These are phyloP conservation scores for Scutellaria minor DNA, from an alignment of 257 asterid genomes.

Conservation along the genomic window DNA sequence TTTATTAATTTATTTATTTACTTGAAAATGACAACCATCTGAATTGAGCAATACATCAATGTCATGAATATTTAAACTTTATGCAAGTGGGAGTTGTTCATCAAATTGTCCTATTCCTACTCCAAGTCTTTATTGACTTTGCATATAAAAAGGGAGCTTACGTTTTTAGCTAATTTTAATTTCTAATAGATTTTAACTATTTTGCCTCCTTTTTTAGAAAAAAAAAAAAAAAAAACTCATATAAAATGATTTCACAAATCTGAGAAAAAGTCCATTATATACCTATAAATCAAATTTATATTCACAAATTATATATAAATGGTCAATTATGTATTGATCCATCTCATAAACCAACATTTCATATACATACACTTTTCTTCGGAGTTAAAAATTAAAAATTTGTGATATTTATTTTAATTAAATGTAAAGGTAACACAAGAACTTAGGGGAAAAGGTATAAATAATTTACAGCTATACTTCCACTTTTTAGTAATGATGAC, in stretches of 20 bases:
- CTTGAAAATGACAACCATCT: constrained; percentile 31
- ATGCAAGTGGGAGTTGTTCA: constrained; percentile 42
- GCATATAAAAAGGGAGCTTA: not conserved
- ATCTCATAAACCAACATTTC: too few relatives aligned
- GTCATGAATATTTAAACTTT: constrained; percentile 12
- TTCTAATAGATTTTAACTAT: constrained; percentile 3
- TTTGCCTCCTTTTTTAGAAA: not conserved
- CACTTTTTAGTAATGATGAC: constrained; percentile 34
- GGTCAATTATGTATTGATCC: too few relatives aligned
- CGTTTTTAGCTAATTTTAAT: constrained; percentile 1
- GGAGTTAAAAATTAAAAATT: not conserved
- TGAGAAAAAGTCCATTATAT: too few relatives aligned
- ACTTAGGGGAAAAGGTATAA: not conserved
- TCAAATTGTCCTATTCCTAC: constrained; percentile 33
- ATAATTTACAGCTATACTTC: constrained; percentile 2
- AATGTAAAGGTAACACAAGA: constrained; percentile 29
- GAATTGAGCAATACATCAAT: constrained; percentile 19
- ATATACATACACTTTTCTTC: not conserved
- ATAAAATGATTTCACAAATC: too few relatives aligned
- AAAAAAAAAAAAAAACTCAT: too few relatives aligned
- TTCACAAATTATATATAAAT: too few relatives aligned
- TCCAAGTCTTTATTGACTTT: constrained; percentile 47
- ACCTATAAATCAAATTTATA: too few relatives aligned
- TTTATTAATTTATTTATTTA: not conserved
- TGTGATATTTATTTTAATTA: constrained; percentile 20